Base-by-base conservation (phyloP, 306 rosid genomes). In the Quillaja saponaria region DNA sequence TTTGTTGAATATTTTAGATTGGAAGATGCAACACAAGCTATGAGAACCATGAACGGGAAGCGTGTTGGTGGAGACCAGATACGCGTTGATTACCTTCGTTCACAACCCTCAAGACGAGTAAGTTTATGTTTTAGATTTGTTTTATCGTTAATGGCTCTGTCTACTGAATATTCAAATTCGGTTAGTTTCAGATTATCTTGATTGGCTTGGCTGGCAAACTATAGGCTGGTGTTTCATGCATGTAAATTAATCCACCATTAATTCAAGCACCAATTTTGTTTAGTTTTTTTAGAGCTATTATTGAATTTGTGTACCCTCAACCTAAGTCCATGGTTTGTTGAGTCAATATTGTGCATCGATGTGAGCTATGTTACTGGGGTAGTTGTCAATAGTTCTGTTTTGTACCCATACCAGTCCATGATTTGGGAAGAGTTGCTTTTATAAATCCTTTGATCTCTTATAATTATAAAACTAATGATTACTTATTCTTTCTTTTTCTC, bases 81-180 rank as follows among this genome's bases (percentile, higher is more conserved):
- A 49, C 96, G 94, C 38, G 99, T 94, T 18, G 97, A 94, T 71
- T 94, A 80, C 69, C 95, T 94, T 49, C 85, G 99, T 31, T 90
- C 97, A 21, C 85, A 85, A 45, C 73, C 87, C 31, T 59, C 81
- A 0, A 92, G 77, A 76, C 89, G 81, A 64, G 99, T 89, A 78
- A 63, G 81, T 71, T 63, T 61, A 14, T 75, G 63, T 20, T 62
- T 56, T 52, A 53, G 15, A 51, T 55, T 44, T 58, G 55, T 65
- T 41, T 21, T 44, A 51, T 31, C 55, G n/a, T 41, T 44, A 20
- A 11, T 5, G 28, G 44, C 18, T 38, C 64, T 33, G 37, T 25
- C 46, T 61, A 20, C 13, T 18, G 3, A 33, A 0, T 76, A 28
- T 52, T 51, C 37, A 31, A 45, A 18, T 37, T 16, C 14, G 75